Evolutionary conservation across 495 filamentous ascomycete genomes (phyloP).

Genomic region (Amorphotheca resinae): DNA sequence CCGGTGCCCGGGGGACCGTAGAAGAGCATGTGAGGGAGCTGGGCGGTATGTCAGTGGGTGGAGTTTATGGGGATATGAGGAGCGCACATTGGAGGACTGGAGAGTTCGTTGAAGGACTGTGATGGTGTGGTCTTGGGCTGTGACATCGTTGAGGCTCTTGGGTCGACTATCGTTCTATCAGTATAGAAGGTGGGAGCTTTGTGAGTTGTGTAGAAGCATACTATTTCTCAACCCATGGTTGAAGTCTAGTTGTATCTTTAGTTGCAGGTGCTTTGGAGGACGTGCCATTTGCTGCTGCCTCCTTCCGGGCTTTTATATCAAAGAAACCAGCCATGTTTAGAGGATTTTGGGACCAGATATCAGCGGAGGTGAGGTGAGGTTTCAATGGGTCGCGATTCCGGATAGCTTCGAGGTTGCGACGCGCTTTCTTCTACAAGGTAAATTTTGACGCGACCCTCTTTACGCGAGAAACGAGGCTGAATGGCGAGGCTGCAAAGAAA

Average conservation of each 20-base stretch:
- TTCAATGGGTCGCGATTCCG: not conserved
- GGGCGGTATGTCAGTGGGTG: not conserved
- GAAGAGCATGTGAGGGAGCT: slow-evolving; percentile 99
- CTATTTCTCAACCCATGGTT: slow-evolving; percentile 99
- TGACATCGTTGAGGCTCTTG: slow-evolving; percentile 85
- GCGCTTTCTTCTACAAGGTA: slow-evolving; percentile 1
- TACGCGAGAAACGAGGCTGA: slow-evolving; percentile 4
- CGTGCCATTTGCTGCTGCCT: slow-evolving; percentile 50
- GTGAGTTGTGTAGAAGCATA: slow-evolving; percentile 29
- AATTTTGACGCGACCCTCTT: not conserved
- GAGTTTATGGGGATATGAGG: slow-evolving; percentile 9
- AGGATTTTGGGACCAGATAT: not conserved
- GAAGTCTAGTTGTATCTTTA: slow-evolving; percentile 53
- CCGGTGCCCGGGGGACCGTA: slow-evolving; percentile 96
- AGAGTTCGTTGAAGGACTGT: slow-evolving; percentile 83
- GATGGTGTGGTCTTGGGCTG: slow-evolving; percentile 95
- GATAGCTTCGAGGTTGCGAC: not conserved
- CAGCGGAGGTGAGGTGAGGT: not conserved
- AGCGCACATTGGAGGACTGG: slow-evolving; percentile 74
- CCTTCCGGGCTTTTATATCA: slow-evolving; percentile 84
- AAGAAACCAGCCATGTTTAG: slow-evolving; percentile 52
- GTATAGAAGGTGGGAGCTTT: not conserved
- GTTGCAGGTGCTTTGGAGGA: slow-evolving; percentile 39
- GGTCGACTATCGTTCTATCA: slow-evolving; percentile 52
- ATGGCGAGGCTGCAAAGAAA: not conserved